Conservation (phyloP, 805 yeast genomes). For the Starmerella gropengiesseri region DNA sequence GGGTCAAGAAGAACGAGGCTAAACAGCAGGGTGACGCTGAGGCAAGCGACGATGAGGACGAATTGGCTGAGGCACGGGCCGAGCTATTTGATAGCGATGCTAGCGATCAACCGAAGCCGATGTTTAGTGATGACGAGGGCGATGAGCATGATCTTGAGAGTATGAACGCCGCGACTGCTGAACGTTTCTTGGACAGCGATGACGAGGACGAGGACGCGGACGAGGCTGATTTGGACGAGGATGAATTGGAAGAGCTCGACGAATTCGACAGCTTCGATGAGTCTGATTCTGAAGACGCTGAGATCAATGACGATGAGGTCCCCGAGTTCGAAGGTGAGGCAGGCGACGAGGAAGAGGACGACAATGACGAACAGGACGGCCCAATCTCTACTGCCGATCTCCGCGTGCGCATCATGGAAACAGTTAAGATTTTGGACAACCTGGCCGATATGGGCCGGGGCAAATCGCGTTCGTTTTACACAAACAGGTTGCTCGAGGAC, state of each 20-base stretch:
- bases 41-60: conserved; percentile 39
- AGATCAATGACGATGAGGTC: conserved; percentile 18
- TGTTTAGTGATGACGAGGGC: conserved; percentile 69
- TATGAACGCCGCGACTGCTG: conserved; percentile 26
- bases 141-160: conserved; percentile 41
- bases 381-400: conserved; percentile 60
- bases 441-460: conserved; percentile 52
- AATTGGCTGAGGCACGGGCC: conserved; percentile 41
- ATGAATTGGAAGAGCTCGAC: conserved; percentile 19
- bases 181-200: conserved; percentile 21
- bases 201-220: conserved; percentile 18
- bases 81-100: conserved; percentile 56
- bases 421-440: conserved; percentile 86
- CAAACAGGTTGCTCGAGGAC: conserved; percentile 67
- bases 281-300: conserved; percentile 23
- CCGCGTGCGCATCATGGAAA: conserved; percentile 90
- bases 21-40: conserved; percentile 1
- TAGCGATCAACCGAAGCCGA: conserved; percentile 41
- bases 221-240: conserved; percentile 17
- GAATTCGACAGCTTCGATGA: conserved; percentile 23
- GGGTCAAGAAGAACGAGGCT: conserved; percentile 4
- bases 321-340: conserved; percentile 13
- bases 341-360: conserved; percentile 18
- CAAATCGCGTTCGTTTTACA: conserved; percentile 72
- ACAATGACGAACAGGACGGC: conserved; percentile 20